Evolutionary conservation across 164 flowering plant species (phyloP), one percentile per base, ranked within the genome.

Genomic region (Piper betle): DNA sequence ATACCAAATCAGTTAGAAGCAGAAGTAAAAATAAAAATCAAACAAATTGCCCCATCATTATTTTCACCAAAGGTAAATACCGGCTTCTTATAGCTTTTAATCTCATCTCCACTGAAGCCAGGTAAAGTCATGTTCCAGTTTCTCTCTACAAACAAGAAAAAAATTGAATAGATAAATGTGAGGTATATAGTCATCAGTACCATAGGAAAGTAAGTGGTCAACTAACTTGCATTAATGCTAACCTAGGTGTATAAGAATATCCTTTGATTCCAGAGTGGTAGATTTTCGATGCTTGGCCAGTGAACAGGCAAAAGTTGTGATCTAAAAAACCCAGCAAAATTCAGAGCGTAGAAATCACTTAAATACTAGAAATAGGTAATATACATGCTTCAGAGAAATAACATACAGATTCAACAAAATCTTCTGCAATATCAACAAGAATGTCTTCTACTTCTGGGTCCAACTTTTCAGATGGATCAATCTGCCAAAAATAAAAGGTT

Each of bases 211-310:
- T 43, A 3, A 43, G 12, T 8, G 6, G 12, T 8, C 12, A 7
- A 43, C 5, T 6, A 52, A 4, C 8, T 37, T 58, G 46, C 52
- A 33, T 17, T 39, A 67, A 39, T 65, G 74, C 85, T 69, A 56
- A 91, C 99, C 97, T 77, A 94, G 73, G 80, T 94, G 96, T 55
- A 91, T 75, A 70, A 94, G 87, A 57, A 94, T 86, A 73, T 94
- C 97, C 69, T 88, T 91, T 62, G 99, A 86, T 79, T 94, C 99
- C 74, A 94, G 71, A 13, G 81, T 83, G 61, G 72, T 77, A 39
- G 97, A 94, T 66, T 86, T 88, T 3, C 97, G 84, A 75, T 94
- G 97, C 79, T 91, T 94, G 64, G 99, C 97, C 69, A 91, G 67
- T n/a, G 87, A 88, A 71, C 99, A 94, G 57, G 88, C 96, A 76